Conservation (phyloP, 805 yeast species). For the Yamadazyma tumulicola region DNA sequence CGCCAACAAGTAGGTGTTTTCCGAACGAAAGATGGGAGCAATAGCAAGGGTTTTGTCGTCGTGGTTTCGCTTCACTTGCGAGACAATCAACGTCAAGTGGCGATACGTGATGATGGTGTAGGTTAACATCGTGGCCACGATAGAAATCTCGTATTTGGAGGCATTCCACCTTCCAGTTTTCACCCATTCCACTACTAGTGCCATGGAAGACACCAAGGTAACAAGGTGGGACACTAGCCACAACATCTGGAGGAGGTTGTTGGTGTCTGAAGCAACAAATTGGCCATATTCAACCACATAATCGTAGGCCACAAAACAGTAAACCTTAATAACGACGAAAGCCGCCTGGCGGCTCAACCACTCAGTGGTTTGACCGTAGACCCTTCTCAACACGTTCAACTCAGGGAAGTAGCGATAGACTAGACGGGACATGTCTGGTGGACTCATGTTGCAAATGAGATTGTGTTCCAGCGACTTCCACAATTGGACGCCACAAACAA, state of each 20-base stretch:
- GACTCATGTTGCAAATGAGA: no score
- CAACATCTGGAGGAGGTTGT: conserved; percentile 6
- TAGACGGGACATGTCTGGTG: no score
- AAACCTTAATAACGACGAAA: conserved; percentile 2
- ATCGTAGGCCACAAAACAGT: conserved; percentile 2
- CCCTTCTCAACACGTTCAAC: background rate
- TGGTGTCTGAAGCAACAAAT: background rate
- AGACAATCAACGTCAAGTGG: conserved; percentile 7
- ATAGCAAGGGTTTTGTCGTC: conserved; percentile 13
- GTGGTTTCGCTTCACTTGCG: background rate
- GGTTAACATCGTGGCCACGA: conserved; percentile 12
- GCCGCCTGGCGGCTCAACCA: conserved; percentile 1
- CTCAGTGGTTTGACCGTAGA: background rate
- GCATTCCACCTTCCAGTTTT: background rate
- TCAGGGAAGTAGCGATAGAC: conserved; percentile 7
- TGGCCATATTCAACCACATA: background rate
- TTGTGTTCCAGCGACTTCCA: no score
- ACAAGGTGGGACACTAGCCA: conserved; percentile 12
- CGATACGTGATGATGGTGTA: conserved; percentile 19
- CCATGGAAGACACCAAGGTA: conserved; percentile 5
- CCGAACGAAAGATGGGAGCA: conserved; percentile 22
- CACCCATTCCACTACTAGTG: background rate
- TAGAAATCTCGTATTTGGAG: conserved; percentile 11
- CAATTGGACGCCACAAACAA: no score
- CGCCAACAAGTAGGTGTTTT: conserved; percentile 24